Evolutionary conservation across 2,329 filamentous ascomycete species (phyloP).

Genomic region (Exophiala bonariae): DNA sequence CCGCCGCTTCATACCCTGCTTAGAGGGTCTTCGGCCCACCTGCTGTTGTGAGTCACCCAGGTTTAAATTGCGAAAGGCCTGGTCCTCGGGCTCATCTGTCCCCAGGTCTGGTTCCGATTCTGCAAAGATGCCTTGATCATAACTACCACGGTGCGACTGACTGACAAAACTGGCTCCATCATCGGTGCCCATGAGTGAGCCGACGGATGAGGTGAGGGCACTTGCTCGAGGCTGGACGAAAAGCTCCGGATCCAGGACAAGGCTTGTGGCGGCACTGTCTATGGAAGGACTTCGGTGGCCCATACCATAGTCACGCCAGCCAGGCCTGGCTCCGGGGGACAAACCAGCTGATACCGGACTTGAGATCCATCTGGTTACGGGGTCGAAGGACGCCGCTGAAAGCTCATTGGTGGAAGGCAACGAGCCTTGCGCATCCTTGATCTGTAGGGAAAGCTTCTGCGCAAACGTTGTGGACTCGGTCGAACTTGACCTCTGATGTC

Average conservation of each 20-base stretch:
- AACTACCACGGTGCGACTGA: slow-evolving; percentile 60
- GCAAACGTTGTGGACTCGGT: slow-evolving; percentile 36
- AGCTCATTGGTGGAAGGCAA: slow-evolving; percentile 21
- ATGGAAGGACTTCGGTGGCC: slow-evolving; percentile 45
- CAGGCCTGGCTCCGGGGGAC: slow-evolving; percentile 40
- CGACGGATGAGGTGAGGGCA: slow-evolving; percentile 48
- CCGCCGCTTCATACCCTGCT: slow-evolving; percentile 62
- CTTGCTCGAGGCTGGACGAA: slow-evolving; percentile 35
- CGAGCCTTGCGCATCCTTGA: slow-evolving; percentile 17
- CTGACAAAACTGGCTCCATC: slow-evolving; percentile 51
- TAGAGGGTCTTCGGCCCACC: slow-evolving; percentile 37
- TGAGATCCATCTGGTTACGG: slow-evolving; percentile 36
- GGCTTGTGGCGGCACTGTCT: slow-evolving; percentile 41
- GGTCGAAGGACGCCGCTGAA: slow-evolving; percentile 17
- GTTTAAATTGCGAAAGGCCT: slow-evolving; percentile 37
- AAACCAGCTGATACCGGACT: slow-evolving; percentile 42
- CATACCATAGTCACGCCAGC: slow-evolving; percentile 41
- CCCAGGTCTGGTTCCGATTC: slow-evolving; percentile 47
- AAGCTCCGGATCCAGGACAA: slow-evolving; percentile 42
- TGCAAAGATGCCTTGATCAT: slow-evolving; percentile 60
- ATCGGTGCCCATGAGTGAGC: slow-evolving; percentile 48
- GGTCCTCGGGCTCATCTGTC: slow-evolving; percentile 40
- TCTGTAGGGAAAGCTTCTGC: slow-evolving; percentile 31
- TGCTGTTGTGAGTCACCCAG: slow-evolving; percentile 40
- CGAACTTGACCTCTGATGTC: slow-evolving; percentile 37